These are phyloP conservation scores for Sarocladium oryzae DNA, from an alignment of 2,329 filamentous ascomycete genomes.

Conservation along the genomic window DNA sequence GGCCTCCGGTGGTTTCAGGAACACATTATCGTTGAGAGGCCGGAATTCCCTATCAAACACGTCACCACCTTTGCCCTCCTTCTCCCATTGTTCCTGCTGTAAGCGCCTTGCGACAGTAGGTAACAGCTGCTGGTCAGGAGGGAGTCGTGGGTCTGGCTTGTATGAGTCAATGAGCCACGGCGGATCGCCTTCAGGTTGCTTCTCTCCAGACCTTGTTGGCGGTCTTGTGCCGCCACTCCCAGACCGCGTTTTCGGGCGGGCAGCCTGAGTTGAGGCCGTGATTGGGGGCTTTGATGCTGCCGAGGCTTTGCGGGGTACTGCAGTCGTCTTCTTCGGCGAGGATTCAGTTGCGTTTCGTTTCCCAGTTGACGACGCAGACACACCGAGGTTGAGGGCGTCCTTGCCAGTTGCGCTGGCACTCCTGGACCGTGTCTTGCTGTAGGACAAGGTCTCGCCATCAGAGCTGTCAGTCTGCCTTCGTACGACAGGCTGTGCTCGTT, in stretches of 20 bases:
- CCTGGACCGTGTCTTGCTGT: constrained; percentile 58
- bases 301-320: constrained; percentile 37
- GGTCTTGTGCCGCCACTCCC: constrained; percentile 50
- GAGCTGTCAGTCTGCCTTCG: constrained; percentile 50
- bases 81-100: constrained; percentile 93
- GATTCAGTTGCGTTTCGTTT: constrained; percentile 46
- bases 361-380: not conserved
- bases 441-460: constrained; percentile 53
- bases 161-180: constrained; percentile 95
- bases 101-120: constrained; percentile 87
- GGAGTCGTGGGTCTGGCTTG: constrained; percentile 88
- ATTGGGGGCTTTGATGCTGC: constrained; percentile 29
- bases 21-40: constrained; percentile 64
- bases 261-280: constrained; percentile 29
- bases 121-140: constrained; percentile 90
- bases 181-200: constrained; percentile 85
- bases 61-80: constrained; percentile 78
- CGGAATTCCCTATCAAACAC: constrained; percentile 85
- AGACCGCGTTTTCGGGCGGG: constrained; percentile 58
- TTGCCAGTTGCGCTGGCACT: constrained; percentile 58
- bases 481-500: constrained; percentile 63
- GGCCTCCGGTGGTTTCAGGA: constrained; percentile 37
- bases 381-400: constrained; percentile 12
- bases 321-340: constrained; percentile 41
- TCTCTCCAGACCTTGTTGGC: constrained; percentile 56